Evolutionary conservation across 1,284 basidiomycete species (phyloP), one percentile per base, ranked within the genome.

Genomic region (Ceratorhiza oryzae-sativae): DNA sequence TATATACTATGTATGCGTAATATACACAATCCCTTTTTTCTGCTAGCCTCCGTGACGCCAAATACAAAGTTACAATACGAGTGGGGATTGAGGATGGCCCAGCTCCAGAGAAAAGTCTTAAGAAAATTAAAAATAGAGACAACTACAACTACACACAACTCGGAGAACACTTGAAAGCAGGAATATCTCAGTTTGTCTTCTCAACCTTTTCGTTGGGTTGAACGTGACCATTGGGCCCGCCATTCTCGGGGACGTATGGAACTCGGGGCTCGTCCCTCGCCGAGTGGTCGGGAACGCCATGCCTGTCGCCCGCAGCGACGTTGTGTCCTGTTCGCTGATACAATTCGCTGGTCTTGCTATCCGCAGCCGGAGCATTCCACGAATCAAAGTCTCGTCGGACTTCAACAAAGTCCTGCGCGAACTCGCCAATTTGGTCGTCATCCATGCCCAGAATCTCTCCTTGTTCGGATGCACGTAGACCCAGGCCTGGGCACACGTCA

Each of bases 381-480:
- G 90, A 88, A 20, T 84, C 82, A 76, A 86, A 90, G 77, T 90
- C 86, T 62, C 90, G 84, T 48, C 87, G 87, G n/a, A 90, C 84
- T 77, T 92, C 90, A 74, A 92, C 90, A 75, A 91, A 92, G 77
- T 92, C 90, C 36, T 83, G 87, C 32, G 89, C 90, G 76, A 91
- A 92, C 78, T 92, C 90, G 73, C 90, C 90, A 70, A 91, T 89
- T 85, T 95, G 90, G 39, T 88, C 86, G 77, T 92, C 93, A 80
- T 98, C 95, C 86, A 97, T 91, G 61, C 95, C 95, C 65, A 94
- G 84, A 71, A 86, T 86, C 83, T 97, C 94, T 39, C 88, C 92
- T 78, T 93, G 89, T 41, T 88, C 87, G 18, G 86, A 86, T 23
- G 88, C 87, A 49, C 91, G 86, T 77, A 97, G 87, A 70, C 88